Conservation (phyloP, 225 moss, liverwort and hornwort genomes). For the Polytrichum commune region DNA sequence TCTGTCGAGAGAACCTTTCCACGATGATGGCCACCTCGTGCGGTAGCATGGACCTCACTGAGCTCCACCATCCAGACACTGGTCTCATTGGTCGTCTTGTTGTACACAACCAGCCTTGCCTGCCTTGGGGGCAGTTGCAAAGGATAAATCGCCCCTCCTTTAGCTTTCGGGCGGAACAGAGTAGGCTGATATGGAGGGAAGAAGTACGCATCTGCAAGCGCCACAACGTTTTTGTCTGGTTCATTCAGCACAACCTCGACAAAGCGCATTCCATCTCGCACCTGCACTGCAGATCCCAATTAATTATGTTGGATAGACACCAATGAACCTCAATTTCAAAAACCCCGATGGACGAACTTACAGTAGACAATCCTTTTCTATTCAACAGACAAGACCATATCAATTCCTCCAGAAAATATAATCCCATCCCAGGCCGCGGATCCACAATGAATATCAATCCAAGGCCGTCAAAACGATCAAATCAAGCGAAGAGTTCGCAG, state of each 20-base stretch:
- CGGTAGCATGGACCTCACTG: slow-evolving; percentile 89
- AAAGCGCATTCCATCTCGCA: slow-evolving; percentile 92
- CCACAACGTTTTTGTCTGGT: slow-evolving; percentile 89
- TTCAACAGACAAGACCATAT: no score
- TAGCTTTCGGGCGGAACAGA: slow-evolving; percentile 63
- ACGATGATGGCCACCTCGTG: slow-evolving; percentile 89
- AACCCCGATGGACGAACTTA: no score
- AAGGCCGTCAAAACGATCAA: no score
- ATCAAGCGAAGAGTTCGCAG: no score
- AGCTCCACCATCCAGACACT: slow-evolving; percentile 90
- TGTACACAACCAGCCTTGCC: slow-evolving; percentile 85
- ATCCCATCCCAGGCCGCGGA: no score
- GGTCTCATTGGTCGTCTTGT: slow-evolving; percentile 88
- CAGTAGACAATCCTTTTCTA: no score
- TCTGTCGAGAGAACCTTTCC: slow-evolving; percentile 83
- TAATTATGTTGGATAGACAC: no score
- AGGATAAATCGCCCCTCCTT: slow-evolving; percentile 80
- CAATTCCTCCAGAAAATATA: no score
- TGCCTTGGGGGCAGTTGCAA: slow-evolving; percentile 86
- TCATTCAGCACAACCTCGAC: slow-evolving; percentile 93
- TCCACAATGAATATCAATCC: no score
- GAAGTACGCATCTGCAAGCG: slow-evolving; percentile 87
- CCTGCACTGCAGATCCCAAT: slow-evolving; percentile 34
- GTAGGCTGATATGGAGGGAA: slow-evolving; percentile 93
- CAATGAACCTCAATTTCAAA: no score